A percentile compares a stretch with the other conserved stretches of the same genome.
Evolutionary conservation across 352 stramenopile genomes (phyloP).

Genomic region (Phytophthora citricola): DNA sequence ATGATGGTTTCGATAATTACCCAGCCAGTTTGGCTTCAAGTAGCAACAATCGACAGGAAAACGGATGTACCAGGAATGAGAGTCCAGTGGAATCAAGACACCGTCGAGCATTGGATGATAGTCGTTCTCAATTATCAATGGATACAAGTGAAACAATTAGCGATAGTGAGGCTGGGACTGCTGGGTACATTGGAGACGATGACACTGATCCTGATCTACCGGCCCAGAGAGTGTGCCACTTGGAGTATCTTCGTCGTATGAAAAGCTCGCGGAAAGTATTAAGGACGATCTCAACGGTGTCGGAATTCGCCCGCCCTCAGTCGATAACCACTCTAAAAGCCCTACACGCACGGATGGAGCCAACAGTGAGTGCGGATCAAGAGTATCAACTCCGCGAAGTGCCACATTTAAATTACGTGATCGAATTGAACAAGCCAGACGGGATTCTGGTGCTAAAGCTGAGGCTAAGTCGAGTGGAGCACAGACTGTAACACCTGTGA

Average conservation of each 20-base stretch:
- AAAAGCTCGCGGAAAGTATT: slow-evolving; percentile 72
- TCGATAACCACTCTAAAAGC: neutral
- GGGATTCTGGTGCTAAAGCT: slow-evolving; percentile 26
- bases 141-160: slow-evolving; percentile 8
- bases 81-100: slow-evolving; percentile 18
- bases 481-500: neutral
- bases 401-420: slow-evolving; percentile 41
- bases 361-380: slow-evolving; percentile 5
- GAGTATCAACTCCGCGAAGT: slow-evolving; percentile 30
- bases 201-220: slow-evolving; percentile 52
- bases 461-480: slow-evolving; percentile 10
- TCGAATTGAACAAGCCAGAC: slow-evolving; percentile 40
- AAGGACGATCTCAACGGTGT: slow-evolving; percentile 56
- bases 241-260: slow-evolving; percentile 78
- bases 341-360: slow-evolving; percentile 2
- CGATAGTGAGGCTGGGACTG: slow-evolving; percentile 14
- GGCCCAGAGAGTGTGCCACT: slow-evolving; percentile 62
- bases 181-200: slow-evolving; percentile 35
- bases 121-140: slow-evolving; percentile 18
- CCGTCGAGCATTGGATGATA: slow-evolving; percentile 39
- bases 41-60: slow-evolving; percentile 20
- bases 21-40: slow-evolving; percentile 13
- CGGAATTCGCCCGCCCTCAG: neutral
- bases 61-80: slow-evolving; percentile 1
- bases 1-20: slow-evolving; percentile 39